Evolutionary conservation across 1,284 basidiomycete genomes (phyloP), one percentile per base, ranked within the genome.

Genomic region (Moniliophthora roreri): DNA sequence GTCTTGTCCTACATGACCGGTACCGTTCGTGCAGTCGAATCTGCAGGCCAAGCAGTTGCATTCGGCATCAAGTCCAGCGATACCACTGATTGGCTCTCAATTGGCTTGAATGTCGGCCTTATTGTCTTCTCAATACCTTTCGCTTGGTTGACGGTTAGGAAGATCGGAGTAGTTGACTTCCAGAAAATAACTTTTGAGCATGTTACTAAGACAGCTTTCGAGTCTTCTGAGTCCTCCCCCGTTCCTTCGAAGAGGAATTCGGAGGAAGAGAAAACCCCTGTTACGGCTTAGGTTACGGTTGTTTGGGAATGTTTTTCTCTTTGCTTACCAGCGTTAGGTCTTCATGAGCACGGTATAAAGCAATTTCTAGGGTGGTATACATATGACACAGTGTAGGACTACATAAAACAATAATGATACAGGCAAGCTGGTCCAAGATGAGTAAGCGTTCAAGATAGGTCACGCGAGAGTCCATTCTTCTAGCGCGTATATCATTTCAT

Each of bases 1-100:
- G 59, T 60, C 2, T 58, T 69, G 1, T 67, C 66, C 1, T 69
- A 69, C 51, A 69, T 69, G 67, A 69, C 68, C 13, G 68, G 68
- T 34, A 65, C 62, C 9, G 58, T 69, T 26, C 65, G 68, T 21
- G 68, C 67, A 20, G 62, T 69, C 13, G 68, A 69, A 48, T 69
- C 66, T 50, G 67, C 64, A 15, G 68, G 68, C 2, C 66, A 68
- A 51, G 68, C 68, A 3, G 68, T 69, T 39, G 68, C 68, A 34
- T 69, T 64, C 44, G 68, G 67, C 4, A 67, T 69, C 58, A 69
- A 69, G 52, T 69, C 68, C 10, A 66, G 57, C 45, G 60, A 69
- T 54, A 67, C 68, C 4, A 63, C 65, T 2, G 56, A 69, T 47
- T 69, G 68, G 68, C 49, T 69, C 6, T 68, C 66, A n/a, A 67